These are phyloP conservation scores for Bruguiera hainesii DNA, from an alignment of 441 rosid genomes.

Conservation along the genomic window DNA sequence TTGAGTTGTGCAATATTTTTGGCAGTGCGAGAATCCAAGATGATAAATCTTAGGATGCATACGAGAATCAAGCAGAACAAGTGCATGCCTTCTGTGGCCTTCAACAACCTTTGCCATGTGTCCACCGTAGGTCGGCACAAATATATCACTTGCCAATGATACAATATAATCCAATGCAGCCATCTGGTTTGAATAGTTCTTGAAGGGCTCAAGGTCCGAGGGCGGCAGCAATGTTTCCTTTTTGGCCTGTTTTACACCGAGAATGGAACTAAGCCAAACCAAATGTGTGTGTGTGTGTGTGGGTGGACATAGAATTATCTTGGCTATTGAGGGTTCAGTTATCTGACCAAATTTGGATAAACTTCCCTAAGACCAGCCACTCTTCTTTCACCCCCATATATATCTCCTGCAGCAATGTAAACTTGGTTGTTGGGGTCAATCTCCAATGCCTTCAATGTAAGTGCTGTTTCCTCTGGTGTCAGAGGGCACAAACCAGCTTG, in stretches of 20 bases:
- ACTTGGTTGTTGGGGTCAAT: conserved; percentile 51
- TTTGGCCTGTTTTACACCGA: conserved; percentile 43
- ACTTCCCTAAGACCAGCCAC: conserved; percentile 44
- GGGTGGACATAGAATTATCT: no score
- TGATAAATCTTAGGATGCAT: no score
- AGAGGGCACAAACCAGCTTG: conserved; percentile 66
- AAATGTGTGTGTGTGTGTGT: no score
- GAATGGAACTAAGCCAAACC: no score
- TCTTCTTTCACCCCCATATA: conserved; percentile 59
- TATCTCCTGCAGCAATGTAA: conserved; percentile 70
- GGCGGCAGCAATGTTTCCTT: conserved; percentile 62
- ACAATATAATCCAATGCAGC: conserved; percentile 73
- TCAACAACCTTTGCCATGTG: conserved; percentile 79
- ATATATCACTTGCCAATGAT: conserved; percentile 65
- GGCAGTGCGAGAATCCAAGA: no score
- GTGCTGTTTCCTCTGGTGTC: conserved; percentile 79
- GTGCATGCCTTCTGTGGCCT: conserved; percentile 64
- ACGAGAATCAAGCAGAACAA: neutral
- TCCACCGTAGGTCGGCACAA: conserved; percentile 65
- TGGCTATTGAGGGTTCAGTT: neutral
- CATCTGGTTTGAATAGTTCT: conserved; percentile 70
- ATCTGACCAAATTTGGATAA: conserved; percentile 59
- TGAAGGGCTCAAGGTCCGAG: conserved; percentile 52
- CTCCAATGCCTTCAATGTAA: conserved; percentile 52
- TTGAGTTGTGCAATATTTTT: no score